A percentile compares a stretch with the other conserved stretches of the same genome.
Evolutionary conservation across 2,329 filamentous ascomycete genomes (phyloP).

Genomic region (Cryphonectria carpinicola): DNA sequence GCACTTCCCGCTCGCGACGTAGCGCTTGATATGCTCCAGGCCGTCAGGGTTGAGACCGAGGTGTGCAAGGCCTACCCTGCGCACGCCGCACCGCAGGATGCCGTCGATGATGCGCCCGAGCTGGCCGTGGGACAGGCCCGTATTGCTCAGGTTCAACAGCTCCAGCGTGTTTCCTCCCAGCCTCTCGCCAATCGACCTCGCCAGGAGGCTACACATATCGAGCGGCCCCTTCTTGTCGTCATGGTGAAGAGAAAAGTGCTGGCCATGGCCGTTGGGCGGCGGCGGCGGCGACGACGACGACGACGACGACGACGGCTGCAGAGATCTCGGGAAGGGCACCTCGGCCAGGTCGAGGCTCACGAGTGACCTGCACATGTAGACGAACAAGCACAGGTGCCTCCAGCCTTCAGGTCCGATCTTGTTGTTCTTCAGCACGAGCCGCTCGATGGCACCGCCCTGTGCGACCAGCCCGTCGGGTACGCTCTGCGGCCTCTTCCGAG

Average conservation of each 20-base stretch:
- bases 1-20: constrained; percentile 75
- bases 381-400: constrained; percentile 87
- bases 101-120: constrained; percentile 81
- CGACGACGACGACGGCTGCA: no score
- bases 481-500: constrained; percentile 49
- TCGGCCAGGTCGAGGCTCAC: constrained; percentile 86
- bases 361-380: constrained; percentile 86
- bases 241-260: constrained; percentile 37
- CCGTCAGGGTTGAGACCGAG: constrained; percentile 78
- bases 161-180: constrained; percentile 77
- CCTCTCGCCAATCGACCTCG: constrained; percentile 76
- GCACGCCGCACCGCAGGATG: constrained; percentile 75
- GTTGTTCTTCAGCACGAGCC: constrained; percentile 88
- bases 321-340: constrained; percentile 69
- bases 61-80: constrained; percentile 79
- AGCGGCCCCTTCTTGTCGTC: constrained; percentile 30
- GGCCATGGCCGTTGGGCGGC: constrained; percentile 29
- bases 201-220: constrained; percentile 69
- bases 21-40: constrained; percentile 75
- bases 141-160: constrained; percentile 82
- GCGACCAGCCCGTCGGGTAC: constrained; percentile 45
- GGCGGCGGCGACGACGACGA: constrained; percentile 27
- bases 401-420: constrained; percentile 86
- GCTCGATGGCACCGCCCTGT: constrained; percentile 78
- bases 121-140: constrained; percentile 70